A percentile compares a stretch with the other conserved stretches of the same genome.
Conservation (phyloP, 148 eudicot genomes). For the Amaranthus palmeri region DNA sequence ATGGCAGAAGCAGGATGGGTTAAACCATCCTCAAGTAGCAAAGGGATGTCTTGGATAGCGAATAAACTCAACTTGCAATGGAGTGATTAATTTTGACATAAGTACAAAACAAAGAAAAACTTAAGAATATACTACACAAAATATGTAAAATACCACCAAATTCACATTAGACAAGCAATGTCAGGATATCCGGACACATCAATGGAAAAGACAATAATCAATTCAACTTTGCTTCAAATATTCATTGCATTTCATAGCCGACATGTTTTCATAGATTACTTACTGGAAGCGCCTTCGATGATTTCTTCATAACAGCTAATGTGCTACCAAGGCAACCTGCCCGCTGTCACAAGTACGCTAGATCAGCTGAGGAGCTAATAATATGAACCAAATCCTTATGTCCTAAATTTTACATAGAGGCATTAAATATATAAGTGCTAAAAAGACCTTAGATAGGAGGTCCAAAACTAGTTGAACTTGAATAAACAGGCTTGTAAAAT, state of each 20-base stretch:
- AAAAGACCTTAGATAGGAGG: not conserved
- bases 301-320: constrained; percentile 74
- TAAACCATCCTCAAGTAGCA: too few species aligned
- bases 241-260: not conserved
- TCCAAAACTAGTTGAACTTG: not conserved
- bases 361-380: constrained; percentile 25
- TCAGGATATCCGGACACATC: not conserved
- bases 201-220: not conserved
- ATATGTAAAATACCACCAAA: too few species aligned
- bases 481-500: not conserved
- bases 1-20: too few species aligned
- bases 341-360: constrained; percentile 51
- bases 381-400: constrained; percentile 8
- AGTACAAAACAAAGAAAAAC: too few species aligned
- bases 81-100: too few species aligned
- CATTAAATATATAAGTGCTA: not conserved
- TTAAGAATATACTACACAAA: too few species aligned
- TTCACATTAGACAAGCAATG: too few species aligned
- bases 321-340: constrained; percentile 91
- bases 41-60: too few species aligned
- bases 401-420: constrained; percentile 16
- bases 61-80: too few species aligned
- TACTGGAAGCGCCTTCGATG: constrained; percentile 71
- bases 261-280: constrained; percentile 18
- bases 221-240: not conserved